These are phyloP conservation scores for Claviceps purpurea DNA, from an alignment of 2,329 filamentous ascomycete species.

Conservation along the genomic window DNA sequence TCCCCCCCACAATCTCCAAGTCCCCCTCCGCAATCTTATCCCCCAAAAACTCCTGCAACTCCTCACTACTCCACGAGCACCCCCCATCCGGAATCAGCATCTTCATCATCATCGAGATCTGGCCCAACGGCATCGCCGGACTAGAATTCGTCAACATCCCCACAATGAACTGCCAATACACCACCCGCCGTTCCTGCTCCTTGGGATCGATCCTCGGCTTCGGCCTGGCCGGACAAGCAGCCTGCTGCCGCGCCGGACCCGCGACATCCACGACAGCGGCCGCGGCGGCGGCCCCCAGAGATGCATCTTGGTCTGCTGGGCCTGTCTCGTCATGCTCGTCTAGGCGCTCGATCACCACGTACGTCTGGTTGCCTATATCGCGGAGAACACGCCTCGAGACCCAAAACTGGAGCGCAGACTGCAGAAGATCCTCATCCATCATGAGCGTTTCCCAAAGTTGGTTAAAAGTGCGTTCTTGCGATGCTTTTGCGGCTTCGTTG, in stretches of 20 bases:
- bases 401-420: slow-evolving; percentile 59
- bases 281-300: background rate
- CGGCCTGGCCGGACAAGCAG: slow-evolving; percentile 24
- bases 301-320: slow-evolving; percentile 19
- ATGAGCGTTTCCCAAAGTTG: slow-evolving; percentile 45
- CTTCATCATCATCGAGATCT: slow-evolving; percentile 90
- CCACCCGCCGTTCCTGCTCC: slow-evolving; percentile 41
- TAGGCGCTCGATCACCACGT: slow-evolving; percentile 54
- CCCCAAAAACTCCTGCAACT: slow-evolving; percentile 66
- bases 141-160: slow-evolving; percentile 92
- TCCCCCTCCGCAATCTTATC: slow-evolving; percentile 63
- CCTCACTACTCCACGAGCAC: slow-evolving; percentile 81
- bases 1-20: slow-evolving; percentile 56
- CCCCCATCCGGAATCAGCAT: slow-evolving; percentile 81
- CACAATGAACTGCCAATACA: slow-evolving; percentile 87
- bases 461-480: slow-evolving; percentile 32
- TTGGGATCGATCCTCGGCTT: slow-evolving; percentile 49
- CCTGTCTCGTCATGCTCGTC: slow-evolving; percentile 22
- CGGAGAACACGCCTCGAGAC: slow-evolving; percentile 52
- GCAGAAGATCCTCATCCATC: slow-evolving; percentile 63
- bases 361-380: slow-evolving; percentile 39
- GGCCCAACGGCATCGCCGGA: slow-evolving; percentile 60
- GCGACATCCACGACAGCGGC: slow-evolving; percentile 2
- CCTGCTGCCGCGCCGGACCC: slow-evolving; percentile 10
- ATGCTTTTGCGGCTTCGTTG: slow-evolving; percentile 2